Base-by-base conservation (phyloP, 2,329 filamentous ascomycete species). In the Alternaria ethzedia region DNA sequence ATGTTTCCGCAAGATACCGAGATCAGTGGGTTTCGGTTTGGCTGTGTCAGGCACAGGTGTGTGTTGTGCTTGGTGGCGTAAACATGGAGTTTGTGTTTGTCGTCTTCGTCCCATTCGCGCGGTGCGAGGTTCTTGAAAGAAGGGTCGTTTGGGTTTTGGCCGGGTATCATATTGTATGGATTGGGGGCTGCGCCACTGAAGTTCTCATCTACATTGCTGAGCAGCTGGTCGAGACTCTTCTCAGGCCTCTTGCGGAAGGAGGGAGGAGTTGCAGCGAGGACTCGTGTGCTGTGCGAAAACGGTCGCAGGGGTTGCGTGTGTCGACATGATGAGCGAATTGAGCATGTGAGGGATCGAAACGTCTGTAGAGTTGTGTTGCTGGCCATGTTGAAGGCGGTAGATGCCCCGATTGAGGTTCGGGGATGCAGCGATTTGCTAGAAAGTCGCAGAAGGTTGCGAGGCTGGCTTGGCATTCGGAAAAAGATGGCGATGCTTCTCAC, bases 41-140 rank as follows among this genome's bases (percentile, higher is more conserved):
- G 94, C 75, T 90, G 90, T 21, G 94, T 93, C 70, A 97, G 88
- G 2, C 94, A 97, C 74, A 99, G 87, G 81, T 98, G 93, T 20
- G 93, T 96, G 84, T 99, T 99, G 87, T 97, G 96, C 83, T 93
- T 96, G 79, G 92, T 90, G 26, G 91, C 84, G 82, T 89, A 95
- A 79, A 99, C 85, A 83, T 97, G 93, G 68, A 99, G 86, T 79
- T 97, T 93, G 83, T 93, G 93, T 3, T 92, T 90, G 76, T 91
- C 87, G 60, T 78, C 73, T 52, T 75, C 74, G 20, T 73, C 72
- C 74, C 74, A 77, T 26, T 79, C 76, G 30, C 59, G 57, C 28
- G 62, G 57, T 32, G 63, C 50, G 11, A 74, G 67, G 50, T 76
- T 75, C 20, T 56, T 52, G 30, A 67, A 44, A 20, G 51, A 20